A percentile compares a stretch with the other conserved stretches of the same genome.
phyloP scores from a whole-genome alignment of 805 yeast genomes.

The Candida morakotiae region DNA sequence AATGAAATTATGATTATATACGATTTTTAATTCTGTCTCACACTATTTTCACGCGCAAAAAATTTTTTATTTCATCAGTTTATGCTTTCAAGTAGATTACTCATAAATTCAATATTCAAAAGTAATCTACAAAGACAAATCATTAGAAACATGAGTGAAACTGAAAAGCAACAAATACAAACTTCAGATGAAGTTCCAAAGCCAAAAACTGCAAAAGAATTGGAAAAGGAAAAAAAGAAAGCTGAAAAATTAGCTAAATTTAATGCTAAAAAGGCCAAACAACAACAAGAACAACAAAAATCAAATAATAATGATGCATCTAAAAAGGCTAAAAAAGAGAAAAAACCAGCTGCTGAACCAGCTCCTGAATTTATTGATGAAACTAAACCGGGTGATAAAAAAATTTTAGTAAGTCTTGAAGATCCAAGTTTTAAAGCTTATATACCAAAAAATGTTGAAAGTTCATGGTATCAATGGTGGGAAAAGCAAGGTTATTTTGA shows the following conservation, averaged over 20 bases:
- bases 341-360: slow-evolving; percentile 41
- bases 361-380: slow-evolving; percentile 81
- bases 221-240: slow-evolving; percentile 83
- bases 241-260: slow-evolving; percentile 86
- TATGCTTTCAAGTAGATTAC: slow-evolving; percentile 15
- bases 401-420: slow-evolving; percentile 77
- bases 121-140: slow-evolving; percentile 3
- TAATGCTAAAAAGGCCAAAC: slow-evolving; percentile 73
- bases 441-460: slow-evolving; percentile 87
- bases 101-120: slow-evolving; percentile 9
- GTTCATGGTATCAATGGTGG: slow-evolving; percentile 99
- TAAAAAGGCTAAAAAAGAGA: slow-evolving; percentile 66
- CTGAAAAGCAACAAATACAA: slow-evolving; percentile 6
- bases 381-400: slow-evolving; percentile 89
- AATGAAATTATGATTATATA: not conserved
- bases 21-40: not conserved
- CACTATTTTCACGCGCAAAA: slow-evolving; percentile 2
- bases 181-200: slow-evolving; percentile 22
- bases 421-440: slow-evolving; percentile 94
- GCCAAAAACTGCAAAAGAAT: slow-evolving; percentile 71
- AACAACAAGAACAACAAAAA: slow-evolving; percentile 23
- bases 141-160: slow-evolving; percentile 11
- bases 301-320: slow-evolving; percentile 24
- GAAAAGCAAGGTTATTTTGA: slow-evolving; percentile 78
- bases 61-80: slow-evolving; percentile 7